These are phyloP conservation scores for Phytopythium cucurbitacearum DNA, from an alignment of 352 stramenopile species.

Conservation along the genomic window DNA sequence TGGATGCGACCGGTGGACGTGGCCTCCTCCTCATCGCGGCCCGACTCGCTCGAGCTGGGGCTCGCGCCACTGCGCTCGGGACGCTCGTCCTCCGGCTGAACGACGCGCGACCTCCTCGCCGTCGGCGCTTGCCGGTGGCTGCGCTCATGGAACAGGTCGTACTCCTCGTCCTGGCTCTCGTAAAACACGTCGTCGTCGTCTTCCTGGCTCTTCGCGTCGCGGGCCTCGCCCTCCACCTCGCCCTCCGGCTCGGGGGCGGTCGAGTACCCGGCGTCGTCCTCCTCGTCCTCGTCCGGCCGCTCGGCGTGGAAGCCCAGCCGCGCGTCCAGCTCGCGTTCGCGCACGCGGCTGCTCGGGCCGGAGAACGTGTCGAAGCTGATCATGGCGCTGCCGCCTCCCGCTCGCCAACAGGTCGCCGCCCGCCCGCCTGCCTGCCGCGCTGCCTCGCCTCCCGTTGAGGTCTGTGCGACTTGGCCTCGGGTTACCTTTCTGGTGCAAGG, in stretches of 20 bases:
- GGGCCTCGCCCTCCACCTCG: slow-evolving; percentile 8
- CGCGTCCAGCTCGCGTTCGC: slow-evolving; percentile 30
- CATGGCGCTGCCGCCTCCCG: slow-evolving; percentile 19
- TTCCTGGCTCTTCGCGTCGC: slow-evolving; percentile 6
- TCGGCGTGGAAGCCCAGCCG: slow-evolving; percentile 22
- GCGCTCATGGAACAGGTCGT: slow-evolving; percentile 39
- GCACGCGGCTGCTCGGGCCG: slow-evolving; percentile 21
- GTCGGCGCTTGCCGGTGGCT: background rate
- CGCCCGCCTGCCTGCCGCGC: background rate
- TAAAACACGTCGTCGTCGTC: slow-evolving; percentile 27
- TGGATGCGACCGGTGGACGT: slow-evolving; percentile 32
- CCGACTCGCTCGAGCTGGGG: slow-evolving; percentile 4
- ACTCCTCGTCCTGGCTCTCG: slow-evolving; percentile 25
- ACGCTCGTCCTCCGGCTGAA: background rate
- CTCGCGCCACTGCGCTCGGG: slow-evolving; percentile 1
- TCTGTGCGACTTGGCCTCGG: too few species aligned
- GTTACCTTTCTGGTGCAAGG: too few species aligned
- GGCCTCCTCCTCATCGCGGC: slow-evolving; percentile 7
- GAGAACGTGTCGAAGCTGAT: slow-evolving; percentile 82
- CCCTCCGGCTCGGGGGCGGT: slow-evolving; percentile 6
- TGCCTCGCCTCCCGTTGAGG: background rate
- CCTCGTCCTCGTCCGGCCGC: slow-evolving; percentile 5
- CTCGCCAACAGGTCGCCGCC: background rate
- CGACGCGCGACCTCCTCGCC: background rate
- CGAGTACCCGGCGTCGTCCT: slow-evolving; percentile 12